These are phyloP conservation scores for Monosporascus sp. DNA, from an alignment of 2,329 filamentous ascomycete genomes.

Conservation along the genomic window DNA sequence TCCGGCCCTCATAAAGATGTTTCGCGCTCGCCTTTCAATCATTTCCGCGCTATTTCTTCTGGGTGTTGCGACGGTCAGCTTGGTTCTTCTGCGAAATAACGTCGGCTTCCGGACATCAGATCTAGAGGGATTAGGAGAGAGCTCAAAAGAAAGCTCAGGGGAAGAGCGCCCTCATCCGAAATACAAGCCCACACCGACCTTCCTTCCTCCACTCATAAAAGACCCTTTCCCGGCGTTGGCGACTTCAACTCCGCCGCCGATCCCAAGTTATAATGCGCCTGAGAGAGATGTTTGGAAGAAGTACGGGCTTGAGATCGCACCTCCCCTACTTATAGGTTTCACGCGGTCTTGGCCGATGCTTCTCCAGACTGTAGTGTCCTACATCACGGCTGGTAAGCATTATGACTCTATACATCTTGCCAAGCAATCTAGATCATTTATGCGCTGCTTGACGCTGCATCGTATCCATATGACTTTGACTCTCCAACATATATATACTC, in stretches of 20 bases:
- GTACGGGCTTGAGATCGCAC: slow-evolving; percentile 31
- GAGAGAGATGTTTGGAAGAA: slow-evolving; percentile 31
- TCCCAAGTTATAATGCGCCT: slow-evolving; percentile 40
- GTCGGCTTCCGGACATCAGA: too few relatives aligned
- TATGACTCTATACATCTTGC: background rate
- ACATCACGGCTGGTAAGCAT: slow-evolving; percentile 42
- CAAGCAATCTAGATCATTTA: too few relatives aligned
- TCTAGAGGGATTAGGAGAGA: background rate
- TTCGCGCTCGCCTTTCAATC: too few relatives aligned
- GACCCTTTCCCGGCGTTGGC: slow-evolving; percentile 39
- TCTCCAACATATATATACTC: too few relatives aligned
- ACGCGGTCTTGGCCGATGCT: slow-evolving; percentile 50
- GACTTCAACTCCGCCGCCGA: slow-evolving; percentile 29
- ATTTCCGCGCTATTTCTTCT: too few relatives aligned
- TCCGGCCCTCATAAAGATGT: too few relatives aligned
- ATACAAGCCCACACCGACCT: slow-evolving; percentile 29
- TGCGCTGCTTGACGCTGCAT: background rate
- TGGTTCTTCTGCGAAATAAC: too few relatives aligned
- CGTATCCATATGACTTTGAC: too few relatives aligned
- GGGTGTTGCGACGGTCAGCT: too few relatives aligned
- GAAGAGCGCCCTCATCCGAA: slow-evolving; percentile 13
- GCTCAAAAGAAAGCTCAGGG: background rate
- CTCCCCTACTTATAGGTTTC: slow-evolving; percentile 55
- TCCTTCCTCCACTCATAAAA: slow-evolving; percentile 29
- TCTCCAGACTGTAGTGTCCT: slow-evolving; percentile 49